phyloP scores from a whole-genome alignment of 805 yeast species.

The Wickerhamomyces strasburgensis region DNA sequence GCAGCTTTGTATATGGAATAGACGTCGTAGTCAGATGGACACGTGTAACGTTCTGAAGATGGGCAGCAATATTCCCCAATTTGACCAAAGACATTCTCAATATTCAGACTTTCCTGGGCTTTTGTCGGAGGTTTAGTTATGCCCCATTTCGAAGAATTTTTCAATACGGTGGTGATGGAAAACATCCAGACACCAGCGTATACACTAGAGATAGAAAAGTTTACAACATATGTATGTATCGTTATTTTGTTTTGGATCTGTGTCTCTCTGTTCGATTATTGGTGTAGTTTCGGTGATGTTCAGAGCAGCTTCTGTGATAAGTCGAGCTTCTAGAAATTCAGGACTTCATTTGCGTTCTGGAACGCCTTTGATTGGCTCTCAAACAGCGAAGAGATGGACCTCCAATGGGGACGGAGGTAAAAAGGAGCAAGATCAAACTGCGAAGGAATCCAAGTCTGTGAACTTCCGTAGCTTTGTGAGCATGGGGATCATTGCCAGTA shows the following conservation, averaged over 20 bases:
- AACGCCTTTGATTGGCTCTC: too few relatives aligned
- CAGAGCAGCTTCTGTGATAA: too few relatives aligned
- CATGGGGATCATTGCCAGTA: slow-evolving; percentile 41
- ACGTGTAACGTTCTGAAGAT: slow-evolving; percentile 79
- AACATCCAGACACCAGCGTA: neutral
- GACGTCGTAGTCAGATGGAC: slow-evolving; percentile 71
- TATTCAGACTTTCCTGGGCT: neutral
- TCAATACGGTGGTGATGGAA: too few relatives aligned
- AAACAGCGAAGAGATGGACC: too few relatives aligned
- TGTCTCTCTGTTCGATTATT: too few relatives aligned
- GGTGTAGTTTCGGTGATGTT: too few relatives aligned
- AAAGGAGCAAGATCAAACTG: too few relatives aligned
- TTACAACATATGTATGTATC: neutral
- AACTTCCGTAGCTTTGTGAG: slow-evolving; percentile 36
- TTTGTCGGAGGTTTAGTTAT: too few relatives aligned
- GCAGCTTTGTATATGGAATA: slow-evolving; percentile 77
- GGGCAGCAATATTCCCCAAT: slow-evolving; percentile 81
- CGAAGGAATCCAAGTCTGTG: slow-evolving; percentile 28
- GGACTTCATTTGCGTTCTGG: too few relatives aligned
- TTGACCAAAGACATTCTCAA: slow-evolving; percentile 79
- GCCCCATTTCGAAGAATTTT: neutral
- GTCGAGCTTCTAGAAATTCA: too few relatives aligned
- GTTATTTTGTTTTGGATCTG: slow-evolving; percentile 1
- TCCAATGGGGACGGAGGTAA: too few relatives aligned
- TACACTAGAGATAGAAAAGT: too few relatives aligned